Conservation (phyloP, 306 rosid genomes). For the Acacia crassicarpa region DNA sequence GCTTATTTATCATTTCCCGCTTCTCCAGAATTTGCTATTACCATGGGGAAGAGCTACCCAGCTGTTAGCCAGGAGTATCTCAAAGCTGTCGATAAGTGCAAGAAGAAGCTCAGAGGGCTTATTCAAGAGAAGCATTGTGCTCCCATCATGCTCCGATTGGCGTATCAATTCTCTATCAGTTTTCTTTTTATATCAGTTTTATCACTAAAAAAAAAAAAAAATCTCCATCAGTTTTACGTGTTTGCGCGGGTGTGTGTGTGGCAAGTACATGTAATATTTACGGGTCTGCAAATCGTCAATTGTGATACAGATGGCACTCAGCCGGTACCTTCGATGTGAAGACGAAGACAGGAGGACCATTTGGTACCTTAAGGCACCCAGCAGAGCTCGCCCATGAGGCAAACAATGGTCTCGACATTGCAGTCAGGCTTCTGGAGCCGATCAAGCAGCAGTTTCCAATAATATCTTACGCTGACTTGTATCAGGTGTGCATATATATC, state of each 20-base stretch:
- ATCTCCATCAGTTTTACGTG: neutral
- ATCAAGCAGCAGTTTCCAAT: conserved; percentile 53
- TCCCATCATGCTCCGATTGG: conserved; percentile 64
- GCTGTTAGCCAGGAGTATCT: conserved; percentile 51
- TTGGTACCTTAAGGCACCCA: conserved; percentile 54
- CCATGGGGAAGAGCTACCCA: conserved; percentile 57
- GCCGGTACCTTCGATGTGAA: conserved; percentile 59
- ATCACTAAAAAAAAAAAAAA: too few relatives aligned
- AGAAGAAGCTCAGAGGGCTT: conserved; percentile 61
- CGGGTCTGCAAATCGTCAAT: neutral
- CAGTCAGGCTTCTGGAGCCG: conserved; percentile 54
- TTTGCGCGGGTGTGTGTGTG: neutral
- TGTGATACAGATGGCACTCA: conserved; percentile 60
- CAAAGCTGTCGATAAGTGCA: conserved; percentile 56
- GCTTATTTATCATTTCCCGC: neutral
- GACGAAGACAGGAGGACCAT: conserved; percentile 61
- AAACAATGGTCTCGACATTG: conserved; percentile 64
- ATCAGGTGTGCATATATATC: conserved; percentile 37
- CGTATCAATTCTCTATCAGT: conserved; percentile 34
- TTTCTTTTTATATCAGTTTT: neutral
- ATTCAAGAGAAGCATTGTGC: conserved; percentile 63
- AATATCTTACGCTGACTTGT: conserved; percentile 58
- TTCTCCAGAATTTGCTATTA: neutral
- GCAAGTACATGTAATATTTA: neutral
- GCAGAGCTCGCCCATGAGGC: conserved; percentile 60